Conservation (phyloP, 306 rosid genomes). For the Elaeagnus macrophylla region DNA sequence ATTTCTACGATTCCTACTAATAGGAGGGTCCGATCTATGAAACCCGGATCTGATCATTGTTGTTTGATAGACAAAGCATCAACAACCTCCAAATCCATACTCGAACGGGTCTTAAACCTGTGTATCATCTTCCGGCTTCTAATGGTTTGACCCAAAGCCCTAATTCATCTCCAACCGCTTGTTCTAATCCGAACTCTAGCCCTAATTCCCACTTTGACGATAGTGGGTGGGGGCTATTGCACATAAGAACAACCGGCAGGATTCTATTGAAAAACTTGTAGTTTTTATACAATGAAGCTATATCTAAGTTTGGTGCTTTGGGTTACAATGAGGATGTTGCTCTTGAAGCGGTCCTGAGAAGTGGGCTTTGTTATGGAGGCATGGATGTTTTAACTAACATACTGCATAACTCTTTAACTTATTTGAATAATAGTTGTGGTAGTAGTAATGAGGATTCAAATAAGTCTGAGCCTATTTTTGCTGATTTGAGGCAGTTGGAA, state of each 20-base stretch:
- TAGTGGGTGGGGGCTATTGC: conserved; percentile 80
- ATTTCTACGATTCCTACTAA: no score
- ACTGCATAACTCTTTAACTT: conserved; percentile 62
- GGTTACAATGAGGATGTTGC: conserved; percentile 74
- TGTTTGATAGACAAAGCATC: conserved; percentile 32
- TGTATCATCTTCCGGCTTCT: conserved; percentile 29
- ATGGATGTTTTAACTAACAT: conserved; percentile 75
- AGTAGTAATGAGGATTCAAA: conserved; percentile 32
- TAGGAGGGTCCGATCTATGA: conserved; percentile 54
- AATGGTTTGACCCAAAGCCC: conserved; percentile 30
- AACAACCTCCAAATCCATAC: conserved; percentile 53
- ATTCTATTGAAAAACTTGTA: conserved; percentile 63
- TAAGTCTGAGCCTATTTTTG: conserved; percentile 51
- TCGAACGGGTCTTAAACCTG: conserved; percentile 61
- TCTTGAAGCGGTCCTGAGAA: conserved; percentile 51
- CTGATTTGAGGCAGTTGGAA: conserved; percentile 77
- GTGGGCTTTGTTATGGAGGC: conserved; percentile 80
- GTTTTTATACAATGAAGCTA: conserved; percentile 51
- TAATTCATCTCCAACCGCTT: conserved; percentile 15
- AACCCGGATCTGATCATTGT: conserved; percentile 38
- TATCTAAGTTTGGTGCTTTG: conserved; percentile 67
- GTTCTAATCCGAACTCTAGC: conserved; percentile 8
- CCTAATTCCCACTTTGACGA: conserved; percentile 41
- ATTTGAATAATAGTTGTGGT: conserved; percentile 41
- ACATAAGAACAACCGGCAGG: conserved; percentile 89